A percentile compares a stretch with the other conserved stretches of the same genome.
phyloP scores from a whole-genome alignment of 345 rosid species.

The Adansonia digitata region DNA sequence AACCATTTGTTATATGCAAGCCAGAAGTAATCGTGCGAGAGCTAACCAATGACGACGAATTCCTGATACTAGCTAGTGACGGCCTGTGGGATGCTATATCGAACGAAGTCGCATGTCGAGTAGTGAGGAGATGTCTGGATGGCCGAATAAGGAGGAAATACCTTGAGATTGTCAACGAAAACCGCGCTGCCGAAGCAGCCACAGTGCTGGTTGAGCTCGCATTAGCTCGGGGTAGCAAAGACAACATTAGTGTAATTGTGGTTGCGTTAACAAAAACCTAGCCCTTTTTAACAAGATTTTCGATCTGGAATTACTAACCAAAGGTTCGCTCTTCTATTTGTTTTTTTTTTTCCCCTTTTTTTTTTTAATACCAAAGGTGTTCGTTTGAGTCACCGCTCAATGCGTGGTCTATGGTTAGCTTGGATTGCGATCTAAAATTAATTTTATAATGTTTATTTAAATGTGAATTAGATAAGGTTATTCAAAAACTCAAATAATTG shows the following conservation, averaged over 20 bases:
- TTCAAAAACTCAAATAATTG: too few relatives aligned
- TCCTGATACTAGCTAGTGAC: slow-evolving; percentile 67
- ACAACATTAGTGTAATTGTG: slow-evolving; percentile 51
- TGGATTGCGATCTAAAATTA: too few relatives aligned
- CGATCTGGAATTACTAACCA: neutral
- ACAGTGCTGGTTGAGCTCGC: slow-evolving; percentile 46
- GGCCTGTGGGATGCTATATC: slow-evolving; percentile 78
- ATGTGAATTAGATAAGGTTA: too few relatives aligned
- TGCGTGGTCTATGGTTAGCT: too few relatives aligned
- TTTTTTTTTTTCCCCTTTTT: too few relatives aligned
- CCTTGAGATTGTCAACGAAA: slow-evolving; percentile 3
- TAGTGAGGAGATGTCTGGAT: slow-evolving; percentile 49
- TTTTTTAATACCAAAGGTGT: too few relatives aligned
- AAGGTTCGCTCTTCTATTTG: too few relatives aligned
- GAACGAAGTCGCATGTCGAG: slow-evolving; percentile 55
- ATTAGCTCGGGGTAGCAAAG: slow-evolving; percentile 50
- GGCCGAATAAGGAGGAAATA: slow-evolving; percentile 30
- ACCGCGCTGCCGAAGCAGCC: slow-evolving; percentile 42
- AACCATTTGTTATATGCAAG: slow-evolving; percentile 48
- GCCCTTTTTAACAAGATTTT: neutral
- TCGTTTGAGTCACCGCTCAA: neutral
- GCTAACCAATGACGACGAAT: slow-evolving; percentile 45
- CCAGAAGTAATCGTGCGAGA: slow-evolving; percentile 46
- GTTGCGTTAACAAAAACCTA: slow-evolving; percentile 39
- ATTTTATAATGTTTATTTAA: too few relatives aligned